These are phyloP conservation scores for Rhizophlyctis rosea DNA, from an alignment of 192 early-diverging fungal genomes.

Conservation along the genomic window DNA sequence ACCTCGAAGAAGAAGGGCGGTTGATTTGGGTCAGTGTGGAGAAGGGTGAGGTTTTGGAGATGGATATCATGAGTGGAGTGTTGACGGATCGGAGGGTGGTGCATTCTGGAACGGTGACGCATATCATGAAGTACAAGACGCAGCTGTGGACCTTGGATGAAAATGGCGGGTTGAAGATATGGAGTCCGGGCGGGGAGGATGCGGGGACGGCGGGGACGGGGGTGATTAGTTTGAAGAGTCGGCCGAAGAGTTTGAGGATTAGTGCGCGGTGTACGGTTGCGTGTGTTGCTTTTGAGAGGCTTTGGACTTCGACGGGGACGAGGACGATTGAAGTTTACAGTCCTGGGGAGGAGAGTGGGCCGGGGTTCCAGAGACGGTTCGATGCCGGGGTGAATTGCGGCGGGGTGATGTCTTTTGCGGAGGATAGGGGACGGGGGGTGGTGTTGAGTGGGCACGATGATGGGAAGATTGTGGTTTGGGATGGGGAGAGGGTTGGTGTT, in stretches of 20 bases:
- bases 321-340: slow-evolving; percentile 55
- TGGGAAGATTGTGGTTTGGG: slow-evolving; percentile 74
- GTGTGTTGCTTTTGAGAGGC: slow-evolving; percentile 41
- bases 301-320: slow-evolving; percentile 67
- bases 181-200: slow-evolving; percentile 33
- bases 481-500: slow-evolving; percentile 41
- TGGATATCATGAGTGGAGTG: slow-evolving; percentile 43
- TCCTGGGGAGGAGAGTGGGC: slow-evolving; percentile 35
- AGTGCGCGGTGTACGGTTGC: slow-evolving; percentile 44
- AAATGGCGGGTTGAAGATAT: slow-evolving; percentile 50
- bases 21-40: slow-evolving; percentile 65
- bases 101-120: slow-evolving; percentile 49
- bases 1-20: slow-evolving; percentile 50
- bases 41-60: slow-evolving; percentile 57
- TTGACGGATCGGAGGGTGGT: slow-evolving; percentile 34
- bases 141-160: slow-evolving; percentile 70
- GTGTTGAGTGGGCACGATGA: slow-evolving; percentile 77
- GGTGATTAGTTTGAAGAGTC: slow-evolving; percentile 9
- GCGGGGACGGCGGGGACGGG: slow-evolving; percentile 26
- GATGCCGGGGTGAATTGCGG: slow-evolving; percentile 35
- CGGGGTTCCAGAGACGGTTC: slow-evolving; percentile 28
- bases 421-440: slow-evolving; percentile 21
- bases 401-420: slow-evolving; percentile 56
- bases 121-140: slow-evolving; percentile 52
- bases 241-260: slow-evolving; percentile 44